A percentile compares a stretch with the other conserved stretches of the same genome.
Conservation (phyloP, 1,284 basidiomycete species). For the Sanghuangporus weigelae region DNA sequence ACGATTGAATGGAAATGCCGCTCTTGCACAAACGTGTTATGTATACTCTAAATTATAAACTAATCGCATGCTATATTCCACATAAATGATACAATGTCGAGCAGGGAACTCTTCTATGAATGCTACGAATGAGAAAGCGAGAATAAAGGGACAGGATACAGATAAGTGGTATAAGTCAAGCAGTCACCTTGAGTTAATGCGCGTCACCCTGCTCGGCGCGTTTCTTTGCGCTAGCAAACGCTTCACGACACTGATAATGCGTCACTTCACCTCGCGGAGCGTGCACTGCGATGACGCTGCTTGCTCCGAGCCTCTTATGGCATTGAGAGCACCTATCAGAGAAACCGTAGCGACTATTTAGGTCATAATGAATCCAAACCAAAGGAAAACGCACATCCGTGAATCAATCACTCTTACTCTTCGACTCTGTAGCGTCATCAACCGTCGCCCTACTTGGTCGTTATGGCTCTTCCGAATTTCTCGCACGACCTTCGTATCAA, state of each 20-base stretch:
- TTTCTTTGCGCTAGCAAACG: slow-evolving; percentile 59
- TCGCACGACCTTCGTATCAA: slow-evolving; percentile 65
- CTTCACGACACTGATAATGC: slow-evolving; percentile 89
- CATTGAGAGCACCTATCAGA: slow-evolving; percentile 84
- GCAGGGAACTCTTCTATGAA: neutral
- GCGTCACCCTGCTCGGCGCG: slow-evolving; percentile 25
- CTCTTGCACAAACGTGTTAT: neutral
- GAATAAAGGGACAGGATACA: neutral
- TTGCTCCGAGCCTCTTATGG: slow-evolving; percentile 90
- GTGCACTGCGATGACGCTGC: slow-evolving; percentile 94
- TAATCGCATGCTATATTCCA: neutral
- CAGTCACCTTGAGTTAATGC: neutral
- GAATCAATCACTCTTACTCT: slow-evolving; percentile 90
- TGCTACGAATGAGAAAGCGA: neutral
- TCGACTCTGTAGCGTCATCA: slow-evolving; percentile 74
- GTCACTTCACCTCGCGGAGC: slow-evolving; percentile 89
- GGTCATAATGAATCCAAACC: neutral
- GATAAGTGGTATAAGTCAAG: neutral
- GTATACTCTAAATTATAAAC: neutral
- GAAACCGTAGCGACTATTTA: neutral
- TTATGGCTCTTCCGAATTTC: slow-evolving; percentile 65
- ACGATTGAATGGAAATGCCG: neutral
- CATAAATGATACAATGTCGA: slow-evolving; percentile 3
- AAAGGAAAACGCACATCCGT: slow-evolving; percentile 61
- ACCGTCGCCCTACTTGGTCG: slow-evolving; percentile 64